Conservation (phyloP, 2,329 filamentous ascomycete species). For the Tolypocladium tropicale region DNA sequence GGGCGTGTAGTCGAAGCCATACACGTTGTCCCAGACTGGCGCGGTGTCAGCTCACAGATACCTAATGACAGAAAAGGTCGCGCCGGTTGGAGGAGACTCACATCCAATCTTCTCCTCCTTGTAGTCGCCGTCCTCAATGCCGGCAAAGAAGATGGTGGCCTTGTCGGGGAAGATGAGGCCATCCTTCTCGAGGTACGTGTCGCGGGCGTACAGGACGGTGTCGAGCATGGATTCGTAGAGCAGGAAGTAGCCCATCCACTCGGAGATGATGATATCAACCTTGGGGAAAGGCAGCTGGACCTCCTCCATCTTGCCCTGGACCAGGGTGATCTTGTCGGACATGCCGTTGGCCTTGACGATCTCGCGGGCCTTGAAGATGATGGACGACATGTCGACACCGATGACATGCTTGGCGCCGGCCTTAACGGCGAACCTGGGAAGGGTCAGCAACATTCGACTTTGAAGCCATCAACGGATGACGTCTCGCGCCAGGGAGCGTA, state of each 20-base stretch:
- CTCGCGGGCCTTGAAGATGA: slow-evolving; percentile 95
- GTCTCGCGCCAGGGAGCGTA: slow-evolving; percentile 38
- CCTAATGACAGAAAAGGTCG: no score
- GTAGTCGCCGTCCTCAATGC: slow-evolving; percentile 98
- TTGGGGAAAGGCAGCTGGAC: slow-evolving; percentile 86
- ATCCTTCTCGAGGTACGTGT: slow-evolving; percentile 77
- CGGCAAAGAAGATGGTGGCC: slow-evolving; percentile 92
- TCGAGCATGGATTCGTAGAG: slow-evolving; percentile 99
- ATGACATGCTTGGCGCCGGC: slow-evolving; percentile 98
- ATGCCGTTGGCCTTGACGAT: slow-evolving; percentile 90
- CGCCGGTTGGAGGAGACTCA: slow-evolving; percentile 45
- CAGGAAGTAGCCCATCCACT: slow-evolving; percentile 99
- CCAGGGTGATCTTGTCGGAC: slow-evolving; percentile 89
- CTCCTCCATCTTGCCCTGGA: slow-evolving; percentile 99
- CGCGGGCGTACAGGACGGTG: slow-evolving; percentile 91
- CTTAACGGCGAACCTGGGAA: slow-evolving; percentile 80
- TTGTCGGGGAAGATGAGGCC: slow-evolving; percentile 98
- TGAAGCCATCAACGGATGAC: not conserved
- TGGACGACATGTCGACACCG: slow-evolving; percentile 98
- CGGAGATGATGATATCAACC: slow-evolving; percentile 98
- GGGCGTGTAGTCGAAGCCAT: slow-evolving; percentile 92
- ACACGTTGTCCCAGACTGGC: slow-evolving; percentile 97
- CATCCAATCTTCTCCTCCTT: slow-evolving; percentile 99
- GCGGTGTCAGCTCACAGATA: not conserved
- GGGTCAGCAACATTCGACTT: not conserved